These are phyloP conservation scores for Saccharomycopsis babjevae DNA, from an alignment of 805 yeast species.

Conservation along the genomic window DNA sequence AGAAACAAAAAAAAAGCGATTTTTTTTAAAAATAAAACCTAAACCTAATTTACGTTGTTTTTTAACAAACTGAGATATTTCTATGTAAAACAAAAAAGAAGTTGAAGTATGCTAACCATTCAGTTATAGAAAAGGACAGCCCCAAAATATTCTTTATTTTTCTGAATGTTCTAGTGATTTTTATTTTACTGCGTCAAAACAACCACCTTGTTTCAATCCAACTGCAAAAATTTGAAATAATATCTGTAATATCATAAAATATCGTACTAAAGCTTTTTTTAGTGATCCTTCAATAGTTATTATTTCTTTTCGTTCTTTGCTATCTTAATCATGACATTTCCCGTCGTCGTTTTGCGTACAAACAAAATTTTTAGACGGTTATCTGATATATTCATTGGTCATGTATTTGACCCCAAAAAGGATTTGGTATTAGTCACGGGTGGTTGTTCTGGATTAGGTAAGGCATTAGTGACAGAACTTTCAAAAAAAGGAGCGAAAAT, in stretches of 20 bases:
- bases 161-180: no score
- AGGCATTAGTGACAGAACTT: slow-evolving; percentile 43
- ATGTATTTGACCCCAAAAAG: slow-evolving; percentile 37
- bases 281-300: no score
- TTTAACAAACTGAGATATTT: no score
- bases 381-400: slow-evolving; percentile 39
- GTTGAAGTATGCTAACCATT: no score
- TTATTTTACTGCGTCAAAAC: no score
- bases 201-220: no score
- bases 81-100: background rate
- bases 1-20: no score
- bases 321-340: slow-evolving; percentile 9
- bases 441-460: slow-evolving; percentile 73
- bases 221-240: background rate
- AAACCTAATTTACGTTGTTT: no score
- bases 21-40: no score
- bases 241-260: background rate
- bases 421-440: slow-evolving; percentile 78
- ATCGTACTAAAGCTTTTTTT: background rate
- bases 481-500: slow-evolving; percentile 37
- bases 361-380: slow-evolving; percentile 22
- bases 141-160: no score
- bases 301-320: background rate
- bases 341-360: slow-evolving; percentile 7
- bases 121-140: no score